Evolutionary conservation across 2,329 filamentous ascomycete species (phyloP), one percentile per base, ranked within the genome.

Genomic region (Ceratocystiopsis minuta): DNA sequence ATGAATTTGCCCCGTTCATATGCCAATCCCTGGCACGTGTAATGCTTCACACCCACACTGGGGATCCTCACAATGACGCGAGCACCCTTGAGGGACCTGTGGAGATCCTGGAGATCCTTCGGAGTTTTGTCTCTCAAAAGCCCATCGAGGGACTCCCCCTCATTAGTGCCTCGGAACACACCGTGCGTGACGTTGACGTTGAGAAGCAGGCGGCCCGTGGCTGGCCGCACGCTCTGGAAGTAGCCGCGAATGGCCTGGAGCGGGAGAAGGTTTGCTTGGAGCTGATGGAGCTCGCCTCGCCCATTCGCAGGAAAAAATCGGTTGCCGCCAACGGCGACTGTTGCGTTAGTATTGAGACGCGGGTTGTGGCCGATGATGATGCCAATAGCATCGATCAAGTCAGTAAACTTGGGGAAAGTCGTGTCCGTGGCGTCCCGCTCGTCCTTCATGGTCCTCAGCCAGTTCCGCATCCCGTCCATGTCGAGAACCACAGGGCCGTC

Each of bases 141-240:
- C 6, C 11, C 24, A 6, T 6, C 24, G 7, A 28, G 24, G 24
- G 24, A 9, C 2, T 10, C 9, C 24, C 7, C 9, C 2, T 10
- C 24, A 28, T 2, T 10, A 10, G 5, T 10, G 24, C 24, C 24
- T 12, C 62, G 65, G 53, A 75, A 75, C 16, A 72, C 60, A 3
- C 64, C 66, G 46, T 72, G 65, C 0, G 66, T 66, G 11, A 72
- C 64, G 43, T 75, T 74, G 38, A 61, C 59, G 46, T 75, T 75
- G 20, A 75, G 55, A 0, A 75, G 59, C 2, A 75, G 49, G 0
- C 68, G 60, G 2, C 68, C 69, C 0, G 70, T 75, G 0, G 65
- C 65, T 1, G 68, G 57, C 6, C 70, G 66, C 3, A 66, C 60
- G 31, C 68, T 72, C 50, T 71, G 67, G 43, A 72, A 72, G 48